Evolutionary conservation across 441 rosid genomes (phyloP).

Genomic region (Erysimum cheiri): DNA sequence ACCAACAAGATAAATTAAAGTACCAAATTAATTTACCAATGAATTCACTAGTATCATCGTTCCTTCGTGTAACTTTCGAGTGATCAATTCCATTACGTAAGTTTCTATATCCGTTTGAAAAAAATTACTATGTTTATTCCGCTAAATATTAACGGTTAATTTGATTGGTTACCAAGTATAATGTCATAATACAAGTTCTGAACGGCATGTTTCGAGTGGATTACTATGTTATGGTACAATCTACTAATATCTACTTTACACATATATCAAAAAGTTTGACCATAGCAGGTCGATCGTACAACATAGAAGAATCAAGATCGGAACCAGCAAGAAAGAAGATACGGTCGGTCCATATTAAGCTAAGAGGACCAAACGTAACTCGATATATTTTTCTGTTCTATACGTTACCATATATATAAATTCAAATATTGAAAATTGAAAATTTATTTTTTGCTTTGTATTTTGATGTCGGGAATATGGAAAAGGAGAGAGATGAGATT

Average conservation of each 20-base stretch:
- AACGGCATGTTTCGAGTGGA: background rate
- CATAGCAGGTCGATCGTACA: conserved; percentile 30
- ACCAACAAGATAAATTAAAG: background rate
- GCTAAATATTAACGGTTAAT: background rate
- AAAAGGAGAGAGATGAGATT: conserved; percentile 8
- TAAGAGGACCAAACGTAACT: conserved; percentile 37
- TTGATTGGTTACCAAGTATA: background rate
- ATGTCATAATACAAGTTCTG: background rate
- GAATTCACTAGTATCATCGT: background rate
- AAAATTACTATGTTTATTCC: background rate
- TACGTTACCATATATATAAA: conserved; percentile 41
- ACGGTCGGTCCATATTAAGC: conserved; percentile 43
- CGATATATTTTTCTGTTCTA: conserved; percentile 6
- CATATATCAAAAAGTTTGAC: conserved; percentile 30
- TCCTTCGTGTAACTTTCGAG: too few species aligned
- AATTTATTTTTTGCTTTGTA: conserved; percentile 1
- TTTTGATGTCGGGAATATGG: conserved; percentile 23
- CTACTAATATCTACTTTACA: background rate
- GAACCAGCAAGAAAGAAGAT: conserved; percentile 33
- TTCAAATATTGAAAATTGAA: conserved; percentile 3
- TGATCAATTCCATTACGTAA: background rate
- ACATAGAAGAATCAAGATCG: conserved; percentile 26
- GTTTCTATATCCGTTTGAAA: background rate
- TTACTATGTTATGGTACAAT: conserved; percentile 3
- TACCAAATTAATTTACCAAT: too few species aligned